Base-by-base conservation (phyloP, 257 asterid genomes). In the Jacaranda mimosifolia region DNA sequence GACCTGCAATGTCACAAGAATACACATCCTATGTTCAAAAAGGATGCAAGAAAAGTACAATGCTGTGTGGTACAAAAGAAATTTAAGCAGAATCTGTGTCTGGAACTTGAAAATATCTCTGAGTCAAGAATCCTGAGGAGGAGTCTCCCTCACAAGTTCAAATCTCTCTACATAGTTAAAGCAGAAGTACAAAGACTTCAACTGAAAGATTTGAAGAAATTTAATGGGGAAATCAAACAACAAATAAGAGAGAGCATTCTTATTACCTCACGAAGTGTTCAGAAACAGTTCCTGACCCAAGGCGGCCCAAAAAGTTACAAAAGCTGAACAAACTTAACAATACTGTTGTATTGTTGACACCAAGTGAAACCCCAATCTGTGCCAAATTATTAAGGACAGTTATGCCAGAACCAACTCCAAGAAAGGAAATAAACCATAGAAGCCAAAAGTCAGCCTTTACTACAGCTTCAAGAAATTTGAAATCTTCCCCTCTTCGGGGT, bases 371-470 rank as follows among this genome's bases (percentile, higher is more conserved):
- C 58, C 97, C 99, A 80, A 93, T 89, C 83, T 95, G 98, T 35
- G 97, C 98, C 86, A 95, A 87, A 79, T 95, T 95, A 78, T 95
- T 95, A 32, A 93, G 89, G 62, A 93, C 97, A 7, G 99, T 89
- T 35, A 95, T 91, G 10, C 98, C 98, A 4, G 98, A 84, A 32
- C 98, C 99, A 70, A 95, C 98, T 68, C 98, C 99, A 15, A 93
- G 72, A 84, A 95, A 95, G 85, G 87, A 90, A 10, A 86, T 96
- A 11, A 84, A 14, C 97, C 98, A 95, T 59, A 95, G 82, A 77
- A 95, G 98, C 98, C 98, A 95, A 84, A 95, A 95, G 80, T 95
- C 99, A 0, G 97, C 99, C 85, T 95, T 95, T 4, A 95, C 82
- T 18, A 95, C 77, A 74, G 98, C 98, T 84, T 95, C 97, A 14